Conservation (phyloP, 192 early-diverging fungal species). For the Funneliformis mosseae region DNA sequence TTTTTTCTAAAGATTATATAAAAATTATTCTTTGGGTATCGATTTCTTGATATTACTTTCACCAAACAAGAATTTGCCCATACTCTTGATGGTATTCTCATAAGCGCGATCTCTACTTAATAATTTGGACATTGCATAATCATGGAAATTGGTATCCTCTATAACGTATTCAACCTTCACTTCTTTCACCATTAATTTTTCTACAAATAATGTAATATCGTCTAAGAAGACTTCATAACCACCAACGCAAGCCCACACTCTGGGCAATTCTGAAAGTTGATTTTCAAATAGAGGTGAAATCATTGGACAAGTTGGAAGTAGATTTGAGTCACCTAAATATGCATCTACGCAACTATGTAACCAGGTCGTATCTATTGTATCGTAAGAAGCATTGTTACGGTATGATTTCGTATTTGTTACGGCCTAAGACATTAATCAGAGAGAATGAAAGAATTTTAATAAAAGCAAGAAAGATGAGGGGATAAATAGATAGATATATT, state of each 20-base stretch:
- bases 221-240: slow-evolving; percentile 12
- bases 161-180: not conserved
- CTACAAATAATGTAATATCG: slow-evolving; percentile 2
- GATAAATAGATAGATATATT: not conserved
- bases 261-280: slow-evolving; percentile 15
- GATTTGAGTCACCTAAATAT: not conserved
- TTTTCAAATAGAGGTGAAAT: slow-evolving; percentile 24
- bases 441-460: too few relatives aligned
- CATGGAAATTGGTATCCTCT: slow-evolving; percentile 13
- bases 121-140: not conserved
- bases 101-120: slow-evolving; percentile 11
- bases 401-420: not conserved
- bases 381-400: not conserved
- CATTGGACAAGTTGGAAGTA: not conserved
- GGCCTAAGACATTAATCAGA: not conserved
- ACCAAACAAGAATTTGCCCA: not conserved
- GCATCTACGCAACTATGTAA: not conserved
- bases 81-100: not conserved
- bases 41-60: not conserved
- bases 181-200: not conserved
- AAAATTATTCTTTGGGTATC: too few relatives aligned
- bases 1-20: too few relatives aligned
- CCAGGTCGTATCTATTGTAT: not conserved
- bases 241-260: slow-evolving; percentile 14
- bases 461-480: too few relatives aligned